Conservation (phyloP, 345 rosid species). For the Cochlearia excelsa region DNA sequence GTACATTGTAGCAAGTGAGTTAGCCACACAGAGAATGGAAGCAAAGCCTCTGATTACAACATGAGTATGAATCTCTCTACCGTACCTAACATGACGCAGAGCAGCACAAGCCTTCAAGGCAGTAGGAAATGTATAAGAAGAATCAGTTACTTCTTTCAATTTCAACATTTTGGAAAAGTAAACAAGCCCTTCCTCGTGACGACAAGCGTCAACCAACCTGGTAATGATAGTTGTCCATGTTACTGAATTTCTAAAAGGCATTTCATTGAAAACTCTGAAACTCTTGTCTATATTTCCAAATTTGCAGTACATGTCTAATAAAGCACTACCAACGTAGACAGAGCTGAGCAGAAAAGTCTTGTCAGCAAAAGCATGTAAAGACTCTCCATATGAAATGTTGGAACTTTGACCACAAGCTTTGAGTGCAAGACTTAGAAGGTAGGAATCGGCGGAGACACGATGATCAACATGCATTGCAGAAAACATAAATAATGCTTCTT, state of each 20-base stretch:
- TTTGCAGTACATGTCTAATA: constrained; percentile 67
- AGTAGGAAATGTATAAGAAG: constrained; percentile 53
- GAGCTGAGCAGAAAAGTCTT: constrained; percentile 56
- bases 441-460: constrained; percentile 52
- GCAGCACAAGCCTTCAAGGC: constrained; percentile 79
- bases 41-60: constrained; percentile 54
- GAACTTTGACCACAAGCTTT: constrained; percentile 61
- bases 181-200: constrained; percentile 47
- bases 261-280: constrained; percentile 57
- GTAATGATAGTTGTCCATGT: constrained; percentile 87
- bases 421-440: constrained; percentile 61
- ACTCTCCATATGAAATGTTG: constrained; percentile 53
- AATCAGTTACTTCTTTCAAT: constrained; percentile 47
- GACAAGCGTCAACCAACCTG: constrained; percentile 65
- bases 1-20: constrained; percentile 69
- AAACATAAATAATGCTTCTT: constrained; percentile 64
- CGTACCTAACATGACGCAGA: constrained; percentile 50
- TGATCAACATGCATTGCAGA: constrained; percentile 59
- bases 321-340: constrained; percentile 70
- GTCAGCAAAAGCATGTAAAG: constrained; percentile 59
- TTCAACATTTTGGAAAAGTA: constrained; percentile 70
- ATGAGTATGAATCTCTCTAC: constrained; percentile 76
- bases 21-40: constrained; percentile 54
- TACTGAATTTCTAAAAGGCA: constrained; percentile 61
- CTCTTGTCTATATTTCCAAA: constrained; percentile 48